A percentile compares a stretch with the other conserved stretches of the same genome.
These are phyloP conservation scores for Aspergillus sp. DNA, from an alignment of 2,329 filamentous ascomycete species.

Conservation along the genomic window DNA sequence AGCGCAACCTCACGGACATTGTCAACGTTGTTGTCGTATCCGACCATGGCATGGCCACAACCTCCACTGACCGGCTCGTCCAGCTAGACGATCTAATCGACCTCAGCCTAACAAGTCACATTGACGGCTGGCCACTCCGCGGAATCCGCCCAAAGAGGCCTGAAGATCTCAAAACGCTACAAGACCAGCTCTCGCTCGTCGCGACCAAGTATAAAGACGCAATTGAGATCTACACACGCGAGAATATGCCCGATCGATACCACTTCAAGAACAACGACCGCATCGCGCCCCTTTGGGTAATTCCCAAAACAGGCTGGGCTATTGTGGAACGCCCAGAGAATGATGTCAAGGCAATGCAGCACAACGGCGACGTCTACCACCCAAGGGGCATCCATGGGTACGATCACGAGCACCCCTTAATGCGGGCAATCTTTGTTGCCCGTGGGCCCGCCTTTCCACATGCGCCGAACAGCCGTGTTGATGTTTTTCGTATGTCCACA, in stretches of 20 bases:
- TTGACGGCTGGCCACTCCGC: slow-evolving; percentile 92
- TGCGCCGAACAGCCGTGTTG: slow-evolving; percentile 75
- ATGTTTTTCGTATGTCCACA: slow-evolving; percentile 74
- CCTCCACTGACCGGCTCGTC: slow-evolving; percentile 75
- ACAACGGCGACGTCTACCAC: slow-evolving; percentile 70
- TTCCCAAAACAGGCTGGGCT: slow-evolving; percentile 91
- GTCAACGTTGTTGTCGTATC: slow-evolving; percentile 97
- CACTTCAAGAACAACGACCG: slow-evolving; percentile 87
- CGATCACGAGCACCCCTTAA: slow-evolving; percentile 90
- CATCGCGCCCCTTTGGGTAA: slow-evolving; percentile 93
- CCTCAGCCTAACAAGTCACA: slow-evolving; percentile 74
- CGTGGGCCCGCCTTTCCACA: slow-evolving; percentile 92
- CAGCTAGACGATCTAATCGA: slow-evolving; percentile 91
- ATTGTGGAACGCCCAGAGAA: slow-evolving; percentile 83
- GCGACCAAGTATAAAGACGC: slow-evolving; percentile 62
- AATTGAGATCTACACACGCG: slow-evolving; percentile 83
- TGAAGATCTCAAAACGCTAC: slow-evolving; percentile 68
- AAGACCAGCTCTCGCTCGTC: slow-evolving; percentile 62
- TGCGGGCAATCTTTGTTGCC: slow-evolving; percentile 94
- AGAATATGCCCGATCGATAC: slow-evolving; percentile 89
- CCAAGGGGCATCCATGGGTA: slow-evolving; percentile 91
- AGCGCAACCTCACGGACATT: slow-evolving; percentile 82
- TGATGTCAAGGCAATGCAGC: slow-evolving; percentile 69
- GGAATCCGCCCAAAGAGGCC: slow-evolving; percentile 80
- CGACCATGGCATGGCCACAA: slow-evolving; percentile 98